Evolutionary conservation across 2,329 filamentous ascomycete genomes (phyloP).

Genomic region (Dothiorella sarmentorum): DNA sequence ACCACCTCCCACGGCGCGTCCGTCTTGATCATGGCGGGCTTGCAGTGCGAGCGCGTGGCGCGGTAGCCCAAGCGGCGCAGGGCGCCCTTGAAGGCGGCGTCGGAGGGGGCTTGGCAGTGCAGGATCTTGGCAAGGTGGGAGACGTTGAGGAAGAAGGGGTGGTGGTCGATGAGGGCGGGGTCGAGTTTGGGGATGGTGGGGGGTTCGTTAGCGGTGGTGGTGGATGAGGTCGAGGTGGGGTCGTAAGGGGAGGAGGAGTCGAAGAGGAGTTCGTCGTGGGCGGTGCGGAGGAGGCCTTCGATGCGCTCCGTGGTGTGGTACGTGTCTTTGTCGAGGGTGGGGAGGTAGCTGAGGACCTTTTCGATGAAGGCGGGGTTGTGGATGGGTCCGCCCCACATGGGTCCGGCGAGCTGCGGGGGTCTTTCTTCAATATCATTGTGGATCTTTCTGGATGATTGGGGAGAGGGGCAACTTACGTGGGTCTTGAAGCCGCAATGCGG

Average conservation of each 20-base stretch:
- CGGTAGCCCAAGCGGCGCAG: conserved; percentile 76
- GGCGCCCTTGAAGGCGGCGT: conserved; percentile 76
- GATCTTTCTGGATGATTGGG: neutral
- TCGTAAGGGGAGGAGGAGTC: conserved; percentile 25
- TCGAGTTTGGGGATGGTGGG: conserved; percentile 30
- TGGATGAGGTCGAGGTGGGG: conserved; percentile 13
- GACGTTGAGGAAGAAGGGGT: conserved; percentile 85
- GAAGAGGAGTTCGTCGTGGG: conserved; percentile 66
- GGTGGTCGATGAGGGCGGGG: conserved; percentile 37
- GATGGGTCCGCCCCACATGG: conserved; percentile 90
- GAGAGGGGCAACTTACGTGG: conserved; percentile 48
- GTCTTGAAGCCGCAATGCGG: conserved; percentile 82
- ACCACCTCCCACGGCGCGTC: conserved; percentile 86
- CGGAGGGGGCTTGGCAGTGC: conserved; percentile 75
- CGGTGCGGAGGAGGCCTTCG: conserved; percentile 86
- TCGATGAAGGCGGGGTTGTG: conserved; percentile 83
- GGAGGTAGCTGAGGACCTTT: conserved; percentile 69
- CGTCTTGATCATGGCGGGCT: conserved; percentile 86
- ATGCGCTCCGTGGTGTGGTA: conserved; percentile 81
- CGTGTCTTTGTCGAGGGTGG: conserved; percentile 60
- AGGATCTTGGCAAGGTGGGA: conserved; percentile 71
- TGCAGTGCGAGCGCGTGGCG: conserved; percentile 82
- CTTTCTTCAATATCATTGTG: neutral
- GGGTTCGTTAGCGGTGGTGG: conserved; percentile 61
- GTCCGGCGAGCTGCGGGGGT: conserved; percentile 69